Evolutionary conservation across 2,329 filamentous ascomycete genomes (phyloP), one percentile per base, ranked within the genome.

Genomic region (Phialophora verrucosa): DNA sequence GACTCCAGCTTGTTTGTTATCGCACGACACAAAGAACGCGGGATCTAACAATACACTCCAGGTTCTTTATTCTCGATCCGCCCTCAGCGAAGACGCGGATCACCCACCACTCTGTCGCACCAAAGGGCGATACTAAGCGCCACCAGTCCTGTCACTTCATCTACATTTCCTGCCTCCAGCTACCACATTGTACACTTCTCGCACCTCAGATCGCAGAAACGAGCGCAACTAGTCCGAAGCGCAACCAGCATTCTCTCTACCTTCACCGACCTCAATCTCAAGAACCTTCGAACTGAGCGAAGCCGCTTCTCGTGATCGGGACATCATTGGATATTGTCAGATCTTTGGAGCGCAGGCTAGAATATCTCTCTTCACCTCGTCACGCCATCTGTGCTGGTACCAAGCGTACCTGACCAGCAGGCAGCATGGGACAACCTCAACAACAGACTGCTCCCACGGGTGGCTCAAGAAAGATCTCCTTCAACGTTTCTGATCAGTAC

Each of bases 401-500:
- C 5, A 12, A 20, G 14, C 23, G 20, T 25, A 53, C 49, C 27
- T 23, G 14, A 27, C 14, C 27, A 27, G 54, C 20, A 23, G 53
- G 50, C 67, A 72, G 53, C 27, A 82, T 82, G 80, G 79, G 78
- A 67, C 78, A 82, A 69, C 80, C 78, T 72, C 73, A 74, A 55
- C 75, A 79, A 62, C 66, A 68, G 31, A 35, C 59, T 67, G 78
- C 80, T 74, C 90, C 88, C 74, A 87, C 78, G 62, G 83, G 81
- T 76, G 85, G 85, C 72, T 89, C 87, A 69, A 83, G 95, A 78
- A 99, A 98, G 87, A 99, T 99, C 79, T 98, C 93, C 64, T 99
- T 99, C 89, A 99, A 99, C 77, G 95, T 99, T 70, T 97, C 93
- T 76, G 95, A 99, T 81, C 95, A 99, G 80, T 99, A 99, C 78